Evolutionary conservation across 1,139 yeast genomes (phyloP).

Genomic region (Candida sanyaensis): DNA sequence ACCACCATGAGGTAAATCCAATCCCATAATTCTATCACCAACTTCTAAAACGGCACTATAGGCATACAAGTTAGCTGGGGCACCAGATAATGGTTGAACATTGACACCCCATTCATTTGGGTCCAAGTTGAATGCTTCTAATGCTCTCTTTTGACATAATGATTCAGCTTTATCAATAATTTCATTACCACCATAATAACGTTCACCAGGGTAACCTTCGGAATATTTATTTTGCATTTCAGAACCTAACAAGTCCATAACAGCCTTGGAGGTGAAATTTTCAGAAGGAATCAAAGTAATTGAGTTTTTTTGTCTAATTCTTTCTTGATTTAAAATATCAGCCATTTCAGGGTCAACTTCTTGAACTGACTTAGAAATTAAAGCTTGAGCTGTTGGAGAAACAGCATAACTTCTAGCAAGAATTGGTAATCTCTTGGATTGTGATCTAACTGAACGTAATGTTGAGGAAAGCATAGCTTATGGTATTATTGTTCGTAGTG

Average conservation of each 20-base stretch:
- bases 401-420: slow-evolving; percentile 42
- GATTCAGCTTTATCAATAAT: slow-evolving; percentile 88
- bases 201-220: slow-evolving; percentile 98
- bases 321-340: slow-evolving; percentile 70
- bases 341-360: slow-evolving; percentile 88
- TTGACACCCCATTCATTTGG: slow-evolving; percentile 93
- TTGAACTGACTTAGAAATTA: slow-evolving; percentile 63
- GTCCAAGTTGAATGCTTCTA: slow-evolving; percentile 76
- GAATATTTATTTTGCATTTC: slow-evolving; percentile 98
- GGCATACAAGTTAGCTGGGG: slow-evolving; percentile 94
- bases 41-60: slow-evolving; percentile 90
- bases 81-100: slow-evolving; percentile 92
- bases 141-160: slow-evolving; percentile 88
- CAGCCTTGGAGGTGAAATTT: slow-evolving; percentile 92
- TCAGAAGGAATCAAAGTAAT: slow-evolving; percentile 93
- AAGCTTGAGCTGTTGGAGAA: slow-evolving; percentile 47
- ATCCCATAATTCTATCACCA: slow-evolving; percentile 94
- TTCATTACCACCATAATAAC: slow-evolving; percentile 97
- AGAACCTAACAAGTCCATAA: slow-evolving; percentile 90
- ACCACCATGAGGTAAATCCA: slow-evolving; percentile 97
- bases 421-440: slow-evolving; percentile 12
- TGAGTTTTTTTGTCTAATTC: slow-evolving; percentile 82
- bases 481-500: too few species aligned
- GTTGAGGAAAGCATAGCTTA: slow-evolving; percentile 20
- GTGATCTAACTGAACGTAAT: slow-evolving; percentile 25